Evolutionary conservation across 2,329 filamentous ascomycete genomes (phyloP), one percentile per base, ranked within the genome.

Genomic region (Saccharata proteae): DNA sequence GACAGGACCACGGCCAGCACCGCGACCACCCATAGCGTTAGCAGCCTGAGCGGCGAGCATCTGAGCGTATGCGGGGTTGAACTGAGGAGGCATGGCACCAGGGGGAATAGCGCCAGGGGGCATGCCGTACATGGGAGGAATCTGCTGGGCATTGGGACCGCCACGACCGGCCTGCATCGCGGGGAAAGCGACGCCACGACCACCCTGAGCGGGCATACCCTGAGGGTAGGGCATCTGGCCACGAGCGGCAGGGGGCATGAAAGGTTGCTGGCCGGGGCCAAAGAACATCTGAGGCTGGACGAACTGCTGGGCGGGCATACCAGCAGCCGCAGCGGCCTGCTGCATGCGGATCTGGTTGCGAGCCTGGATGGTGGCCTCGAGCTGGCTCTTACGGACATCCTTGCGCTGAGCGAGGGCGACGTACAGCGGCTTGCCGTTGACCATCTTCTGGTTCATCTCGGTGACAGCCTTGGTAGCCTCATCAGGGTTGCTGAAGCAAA

Each of bases 361-460:
- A 60, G 90, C 88, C 68, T 96, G 90, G 61, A 98, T 98, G 64
- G 84, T 94, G 51, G 88, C 88, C 71, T 98, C 90, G 47, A 98
- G 83, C 55, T 96, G 90, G 68, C 77, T 93, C 76, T 94, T 93
- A 64, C 90, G 86, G 51, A 98, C 88, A 64, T 98, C 90, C 77
- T 98, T 98, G 65, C 90, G 88, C 72, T 98, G 90, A 43, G 90
- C 90, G 43, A 98, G 75, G 48, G 90, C 90, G 51, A 98, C 90
- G 56, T 98, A 98, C 39, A 98, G 72, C 36, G 90, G 90, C 77
- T 98, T 98, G 66, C 74, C 74, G 59, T 86, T 80, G 46, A 96
- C 71, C 90, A 98, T 98, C 62, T 90, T 85, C 71, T 96, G 88
- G 71, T 98, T 98, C 84, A 96, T 94, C 64, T 98, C 90, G 39